phyloP scores from a whole-genome alignment of 2,329 filamentous ascomycete genomes.

The Trichoderma sp. region DNA sequence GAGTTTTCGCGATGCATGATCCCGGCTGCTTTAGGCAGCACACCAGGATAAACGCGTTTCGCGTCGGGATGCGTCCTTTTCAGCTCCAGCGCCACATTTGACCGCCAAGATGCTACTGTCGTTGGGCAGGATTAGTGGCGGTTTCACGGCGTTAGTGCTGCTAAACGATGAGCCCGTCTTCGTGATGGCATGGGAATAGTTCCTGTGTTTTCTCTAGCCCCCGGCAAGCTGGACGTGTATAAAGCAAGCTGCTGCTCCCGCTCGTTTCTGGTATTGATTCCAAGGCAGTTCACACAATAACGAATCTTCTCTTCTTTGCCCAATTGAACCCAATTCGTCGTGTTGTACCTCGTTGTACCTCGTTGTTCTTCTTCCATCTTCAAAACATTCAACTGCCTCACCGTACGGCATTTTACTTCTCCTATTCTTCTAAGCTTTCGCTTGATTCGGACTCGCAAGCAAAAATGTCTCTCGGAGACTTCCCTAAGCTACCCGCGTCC shows the following conservation, averaged over 20 bases:
- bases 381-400: not conserved
- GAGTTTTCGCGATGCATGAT: slow-evolving; percentile 14
- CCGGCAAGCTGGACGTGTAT: not conserved
- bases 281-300: not conserved
- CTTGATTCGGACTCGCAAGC: slow-evolving; percentile 17
- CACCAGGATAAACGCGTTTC: slow-evolving; percentile 15
- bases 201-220: not conserved
- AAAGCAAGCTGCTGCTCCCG: not conserved
- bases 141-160: not conserved
- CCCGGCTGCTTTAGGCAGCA: slow-evolving; percentile 19
- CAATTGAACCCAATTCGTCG: not conserved
- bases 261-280: not conserved
- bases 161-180: not conserved
- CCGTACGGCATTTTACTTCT: not conserved
- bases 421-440: not conserved
- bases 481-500: slow-evolving; percentile 47
- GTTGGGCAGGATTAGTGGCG: not conserved
- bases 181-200: not conserved
- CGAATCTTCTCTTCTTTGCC: not conserved
- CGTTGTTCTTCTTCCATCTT: not conserved
- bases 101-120: not conserved
- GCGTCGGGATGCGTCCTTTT: slow-evolving; percentile 4
- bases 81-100: slow-evolving; percentile 11
- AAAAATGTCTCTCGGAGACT: slow-evolving; percentile 36
- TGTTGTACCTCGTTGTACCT: not conserved